Conservation (phyloP, 495 filamentous ascomycete species). For the Glutinoglossum americanum region DNA sequence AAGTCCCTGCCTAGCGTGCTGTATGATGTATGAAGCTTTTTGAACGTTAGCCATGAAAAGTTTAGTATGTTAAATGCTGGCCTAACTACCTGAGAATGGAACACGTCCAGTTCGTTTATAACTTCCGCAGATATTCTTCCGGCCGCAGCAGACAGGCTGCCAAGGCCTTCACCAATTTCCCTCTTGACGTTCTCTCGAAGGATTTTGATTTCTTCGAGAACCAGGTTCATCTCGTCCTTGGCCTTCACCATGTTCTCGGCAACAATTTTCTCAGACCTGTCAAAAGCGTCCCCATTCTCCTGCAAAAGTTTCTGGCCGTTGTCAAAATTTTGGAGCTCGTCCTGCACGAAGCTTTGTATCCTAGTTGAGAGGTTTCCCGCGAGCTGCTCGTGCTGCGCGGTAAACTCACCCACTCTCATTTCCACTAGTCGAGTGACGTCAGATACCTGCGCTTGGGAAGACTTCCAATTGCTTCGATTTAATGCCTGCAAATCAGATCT, state of each 20-base stretch:
- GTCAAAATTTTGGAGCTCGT: conserved; percentile 45
- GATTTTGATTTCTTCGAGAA: conserved; percentile 78
- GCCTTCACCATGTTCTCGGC: conserved; percentile 43
- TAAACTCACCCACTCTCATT: conserved; percentile 42
- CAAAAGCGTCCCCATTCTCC: conserved; percentile 40
- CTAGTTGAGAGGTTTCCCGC: conserved; percentile 41
- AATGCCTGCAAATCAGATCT: conserved; percentile 59
- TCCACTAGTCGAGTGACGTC: conserved; percentile 60
- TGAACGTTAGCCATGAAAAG: not conserved
- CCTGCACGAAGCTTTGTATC: conserved; percentile 50
- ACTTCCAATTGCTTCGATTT: conserved; percentile 59
- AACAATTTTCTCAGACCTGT: conserved; percentile 40
- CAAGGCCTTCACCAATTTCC: conserved; percentile 66
- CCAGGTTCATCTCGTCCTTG: conserved; percentile 71
- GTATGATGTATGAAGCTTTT: conserved; percentile 60
- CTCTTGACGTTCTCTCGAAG: conserved; percentile 40
- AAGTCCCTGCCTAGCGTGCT: conserved; percentile 75
- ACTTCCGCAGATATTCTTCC: conserved; percentile 77
- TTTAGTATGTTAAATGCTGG: not conserved
- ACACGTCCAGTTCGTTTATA: conserved; percentile 61
- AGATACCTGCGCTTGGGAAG: conserved; percentile 50
- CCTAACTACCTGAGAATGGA: conserved; percentile 44
- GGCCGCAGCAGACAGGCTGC: conserved; percentile 64
- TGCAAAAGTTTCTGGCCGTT: conserved; percentile 45
- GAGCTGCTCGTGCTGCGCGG: conserved; percentile 42